These are phyloP conservation scores for Pseudonitzschia delicatissima DNA, from an alignment of 108 stramenopile species.

Conservation along the genomic window DNA sequence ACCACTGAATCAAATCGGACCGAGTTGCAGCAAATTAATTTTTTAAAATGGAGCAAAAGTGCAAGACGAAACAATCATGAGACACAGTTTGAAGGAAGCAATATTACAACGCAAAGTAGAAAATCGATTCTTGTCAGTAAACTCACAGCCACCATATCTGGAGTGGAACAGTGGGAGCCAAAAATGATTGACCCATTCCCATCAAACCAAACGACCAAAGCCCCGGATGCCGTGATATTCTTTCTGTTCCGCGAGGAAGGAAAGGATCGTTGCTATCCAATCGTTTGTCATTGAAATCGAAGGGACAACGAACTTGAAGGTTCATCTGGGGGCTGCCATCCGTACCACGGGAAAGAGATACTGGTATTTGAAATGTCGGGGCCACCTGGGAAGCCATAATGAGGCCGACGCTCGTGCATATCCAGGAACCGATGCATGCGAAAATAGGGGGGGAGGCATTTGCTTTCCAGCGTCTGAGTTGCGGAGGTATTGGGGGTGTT, in stretches of 20 bases:
- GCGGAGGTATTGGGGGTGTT: constrained; percentile 17
- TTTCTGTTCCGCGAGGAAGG: constrained; percentile 58
- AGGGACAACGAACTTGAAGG: constrained; percentile 88
- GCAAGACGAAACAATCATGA: not conserved
- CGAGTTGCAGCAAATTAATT: not conserved
- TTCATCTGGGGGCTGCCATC: constrained; percentile 9
- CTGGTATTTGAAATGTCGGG: constrained; percentile 82
- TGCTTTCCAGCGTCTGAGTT: constrained; percentile 17
- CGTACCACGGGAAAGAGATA: constrained; percentile 33
- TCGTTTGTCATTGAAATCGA: constrained; percentile 72
- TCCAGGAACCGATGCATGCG: constrained; percentile 28
- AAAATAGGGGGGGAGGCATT: constrained; percentile 11
- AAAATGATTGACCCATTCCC: constrained; percentile 57
- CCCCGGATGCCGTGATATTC: constrained; percentile 84
- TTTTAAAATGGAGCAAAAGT: not conserved
- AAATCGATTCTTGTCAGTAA: not conserved
- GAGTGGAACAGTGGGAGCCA: constrained; percentile 57
- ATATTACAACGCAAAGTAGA: not conserved
- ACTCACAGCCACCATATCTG: constrained; percentile 51
- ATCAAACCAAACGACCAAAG: constrained; percentile 82
- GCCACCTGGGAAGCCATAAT: constrained; percentile 69
- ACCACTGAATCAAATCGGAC: constrained; percentile 26
- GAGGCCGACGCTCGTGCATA: constrained; percentile 55
- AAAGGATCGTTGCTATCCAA: constrained; percentile 13
- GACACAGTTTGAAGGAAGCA: not conserved